Base-by-base conservation (phyloP, 441 rosid species). In the Aquilaria agallochum region DNA sequence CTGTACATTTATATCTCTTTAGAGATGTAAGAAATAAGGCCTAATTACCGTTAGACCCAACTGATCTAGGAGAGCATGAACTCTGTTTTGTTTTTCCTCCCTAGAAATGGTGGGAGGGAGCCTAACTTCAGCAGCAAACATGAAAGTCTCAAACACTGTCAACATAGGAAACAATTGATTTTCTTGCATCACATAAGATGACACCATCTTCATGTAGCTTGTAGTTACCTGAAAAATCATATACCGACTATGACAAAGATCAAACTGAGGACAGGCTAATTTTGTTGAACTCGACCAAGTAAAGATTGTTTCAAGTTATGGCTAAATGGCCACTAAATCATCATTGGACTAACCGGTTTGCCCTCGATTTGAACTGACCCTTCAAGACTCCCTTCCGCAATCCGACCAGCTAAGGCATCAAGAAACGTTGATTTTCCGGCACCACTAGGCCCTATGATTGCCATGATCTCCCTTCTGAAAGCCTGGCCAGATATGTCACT, bases 181-280 rank as follows among this genome's bases (percentile, higher is more conserved):
- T 20, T 91, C 94, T 88, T 91, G 97, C 96, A 89, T 83, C 40
- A 89, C 95, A 34, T 92, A 89, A 9, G 97, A 90, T 2, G 95
- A 89, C 13, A 89, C 74, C 78, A 81, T 83, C 76, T 89, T 89
- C 78, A 92, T 73, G 73, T 80, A 73, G 61, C 88, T 80, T 31
- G 97, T 71, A 27, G 78, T 74, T 4, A 82, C 83, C 93, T 86
- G 73, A 66, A 66, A 49, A 57, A 53, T 5, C 15, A 32, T 15
- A 9, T 7, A 50, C 2, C 3, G 2, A 20, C 20, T 20, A 20
- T 20, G 20, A 20, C 20, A 20, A 20, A 20, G 20, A 20, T 20
- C 20, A 20, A 20, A 20, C 20, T 20, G 20, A 20, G 20, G 20
- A 20, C 20, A 20, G 20, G 20, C 20, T 20, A 20, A 20, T 20